Evolutionary conservation across 2,329 filamentous ascomycete genomes (phyloP).

Genomic region (Colletotrichum somersetense): DNA sequence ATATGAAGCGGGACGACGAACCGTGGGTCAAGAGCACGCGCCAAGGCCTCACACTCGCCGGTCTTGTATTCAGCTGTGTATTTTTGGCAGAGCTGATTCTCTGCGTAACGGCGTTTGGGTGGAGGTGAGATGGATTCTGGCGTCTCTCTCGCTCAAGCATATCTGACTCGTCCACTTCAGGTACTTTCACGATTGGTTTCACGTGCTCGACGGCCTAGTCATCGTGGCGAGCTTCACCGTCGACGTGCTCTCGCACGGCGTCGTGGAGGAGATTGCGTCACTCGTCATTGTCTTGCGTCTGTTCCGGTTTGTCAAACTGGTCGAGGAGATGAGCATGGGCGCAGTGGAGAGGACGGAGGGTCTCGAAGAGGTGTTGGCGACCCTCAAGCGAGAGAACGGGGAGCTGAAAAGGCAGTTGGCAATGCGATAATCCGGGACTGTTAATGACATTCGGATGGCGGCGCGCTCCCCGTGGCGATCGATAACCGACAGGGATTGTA

Average conservation of each 20-base stretch:
- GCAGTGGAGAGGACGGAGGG: conserved; percentile 73
- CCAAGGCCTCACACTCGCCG: conserved; percentile 61
- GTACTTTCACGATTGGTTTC: conserved; percentile 71
- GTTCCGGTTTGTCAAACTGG: conserved; percentile 78
- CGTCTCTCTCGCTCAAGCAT: conserved; percentile 14
- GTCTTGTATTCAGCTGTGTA: conserved; percentile 71
- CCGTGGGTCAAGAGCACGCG: conserved; percentile 56
- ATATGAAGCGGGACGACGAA: conserved; percentile 55
- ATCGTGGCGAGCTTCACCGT: conserved; percentile 73
- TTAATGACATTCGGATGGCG: conserved; percentile 7
- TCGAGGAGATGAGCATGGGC: conserved; percentile 75
- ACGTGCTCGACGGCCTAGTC: conserved; percentile 73
- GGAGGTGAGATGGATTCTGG: conserved; percentile 57
- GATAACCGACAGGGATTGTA: background rate
- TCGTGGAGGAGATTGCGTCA: conserved; percentile 73
- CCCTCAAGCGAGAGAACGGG: conserved; percentile 63
- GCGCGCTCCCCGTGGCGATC: background rate
- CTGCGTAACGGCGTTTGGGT: conserved; percentile 72
- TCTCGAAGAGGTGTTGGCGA: conserved; percentile 64
- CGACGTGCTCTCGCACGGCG: conserved; percentile 70
- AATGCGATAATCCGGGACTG: conserved; percentile 11
- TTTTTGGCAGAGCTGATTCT: conserved; percentile 74
- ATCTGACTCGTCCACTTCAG: conserved; percentile 50
- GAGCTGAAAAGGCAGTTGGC: conserved; percentile 47
- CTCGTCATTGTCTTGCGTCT: conserved; percentile 76